Evolutionary conservation across 2,329 filamentous ascomycete genomes (phyloP), one percentile per base, ranked within the genome.

Genomic region (Aspergillus intermedius): DNA sequence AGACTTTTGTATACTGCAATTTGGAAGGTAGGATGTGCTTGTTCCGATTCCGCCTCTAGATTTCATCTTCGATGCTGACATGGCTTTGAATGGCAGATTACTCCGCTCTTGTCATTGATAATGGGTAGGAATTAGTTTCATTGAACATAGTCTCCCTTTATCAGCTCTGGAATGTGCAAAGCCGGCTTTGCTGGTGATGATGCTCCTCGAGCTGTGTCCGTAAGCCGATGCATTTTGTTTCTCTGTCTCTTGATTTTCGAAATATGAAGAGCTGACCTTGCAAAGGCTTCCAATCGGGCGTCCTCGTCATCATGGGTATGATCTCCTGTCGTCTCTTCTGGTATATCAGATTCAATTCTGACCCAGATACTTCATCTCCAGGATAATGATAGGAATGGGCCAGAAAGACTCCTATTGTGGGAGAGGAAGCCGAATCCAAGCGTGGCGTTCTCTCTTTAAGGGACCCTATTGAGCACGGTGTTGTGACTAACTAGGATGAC

Each of bases 331-430:
- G 9, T 10, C 3, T 28, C 25, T 28, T 28, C 9, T 9, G 25
- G 25, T 9, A 9, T 28, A 3, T 3, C 25, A 28, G 8, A 28
- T 9, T 10, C 3, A 21, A 21, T 28, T 8, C 25, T 28, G 9
- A 10, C 25, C 23, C 7, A 10, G 25, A 10, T 28, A 3, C 7
- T 28, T 10, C 21, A 21, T 21, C 25, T 28, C 3, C 25, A 10
- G 91, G 84, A 97, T 98, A 82, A 98, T 98, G 93, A 97, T 98
- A 76, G 93, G 93, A 84, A 98, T 98, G 93, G 93, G 93, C 68
- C 93, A 97, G 81, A 98, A 98, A 83, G 93, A 98, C 84, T 97
- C 93, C 58, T 98, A 98, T n/a, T 74, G 93, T 98, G 68, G 93
- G 93, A 83, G 93, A 98, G 79, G 93, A 98, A 83, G 93, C 93